phyloP scores from a whole-genome alignment of 345 rosid genomes.

The Euphorbia pulcherrima region DNA sequence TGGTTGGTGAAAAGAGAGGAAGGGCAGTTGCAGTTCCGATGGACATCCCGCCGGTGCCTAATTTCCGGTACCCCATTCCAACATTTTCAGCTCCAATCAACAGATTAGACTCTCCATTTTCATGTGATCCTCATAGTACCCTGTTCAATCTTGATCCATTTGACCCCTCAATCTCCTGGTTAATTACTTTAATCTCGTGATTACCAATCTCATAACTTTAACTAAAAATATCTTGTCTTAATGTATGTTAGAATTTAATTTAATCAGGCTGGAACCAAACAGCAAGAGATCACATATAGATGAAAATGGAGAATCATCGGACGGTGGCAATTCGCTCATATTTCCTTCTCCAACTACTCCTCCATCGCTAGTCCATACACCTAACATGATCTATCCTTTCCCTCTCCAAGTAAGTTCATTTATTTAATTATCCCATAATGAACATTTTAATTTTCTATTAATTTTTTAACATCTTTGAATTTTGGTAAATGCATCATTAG shows the following conservation, averaged over 20 bases:
- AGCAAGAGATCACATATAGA: conserved; percentile 22
- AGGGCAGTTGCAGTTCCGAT: conserved; percentile 31
- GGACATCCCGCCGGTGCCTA: conserved; percentile 28
- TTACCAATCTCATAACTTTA: background rate
- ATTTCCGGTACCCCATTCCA: conserved; percentile 15
- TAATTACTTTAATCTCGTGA: background rate
- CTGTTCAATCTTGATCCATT: conserved; percentile 24
- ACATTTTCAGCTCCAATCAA: conserved; percentile 15
- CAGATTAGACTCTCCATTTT: conserved; percentile 20
- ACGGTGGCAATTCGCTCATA: conserved; percentile 26
- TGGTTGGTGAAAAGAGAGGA: conserved; percentile 38
- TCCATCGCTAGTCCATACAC: conserved; percentile 16
- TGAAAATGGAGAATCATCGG: conserved; percentile 20
- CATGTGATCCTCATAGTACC: conserved; percentile 6
- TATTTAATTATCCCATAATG: too few relatives aligned
- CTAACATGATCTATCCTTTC: conserved; percentile 13
- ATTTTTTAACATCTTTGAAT: background rate
- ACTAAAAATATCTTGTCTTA: background rate
- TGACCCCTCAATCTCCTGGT: conserved; percentile 32
- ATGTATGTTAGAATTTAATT: background rate
- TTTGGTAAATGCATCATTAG: background rate
- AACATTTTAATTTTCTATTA: background rate
- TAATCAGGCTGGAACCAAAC: conserved; percentile 34
- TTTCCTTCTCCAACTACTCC: conserved; percentile 33
- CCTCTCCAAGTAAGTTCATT: conserved; percentile 25